Evolutionary conservation across 768 basidiomycete species (phyloP), one percentile per base, ranked within the genome.

Genomic region (Xanthoconium purpureum): DNA sequence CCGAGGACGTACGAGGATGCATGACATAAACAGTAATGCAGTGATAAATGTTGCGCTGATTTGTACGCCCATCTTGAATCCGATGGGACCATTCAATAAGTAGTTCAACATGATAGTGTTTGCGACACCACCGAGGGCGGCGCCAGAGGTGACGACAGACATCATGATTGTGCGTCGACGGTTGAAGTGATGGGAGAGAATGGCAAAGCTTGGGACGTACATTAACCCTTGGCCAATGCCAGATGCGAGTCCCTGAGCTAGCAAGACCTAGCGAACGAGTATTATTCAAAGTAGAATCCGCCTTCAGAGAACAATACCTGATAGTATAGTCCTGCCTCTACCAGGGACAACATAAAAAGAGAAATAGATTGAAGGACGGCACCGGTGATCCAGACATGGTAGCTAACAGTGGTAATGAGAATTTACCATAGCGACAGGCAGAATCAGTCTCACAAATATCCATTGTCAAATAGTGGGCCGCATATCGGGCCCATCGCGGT

Each of bases 71-170:
- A 55, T 70, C 13, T 61, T 69, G 61, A 83, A 78, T 9, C 86
- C 83, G 5, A 78, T 66, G 7, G 70, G 60, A 3, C 78, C 76
- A 51, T 77, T 78, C 51, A 50, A 57, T 35, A 51, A 56, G 24
- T 75, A 68, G 64, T 88, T 87, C 30, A 89, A 70, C 75, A 87
- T 79, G 58, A 85, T 82, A 1, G 84, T 82, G 52, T 85, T 79
- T 14, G 81, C 60, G 20, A 82, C 70, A 7, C 80, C 82, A 9
- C 87, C 85, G 3, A 84, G 64, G 3, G 81, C 76, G 35, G 78
- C 74, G 24, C 79, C 79, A 30, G 80, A 79, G 30, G 77, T 37
- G 6, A 73, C 73, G 42, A 83, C 63, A 10, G 80, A 78, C 61
- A 79, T 77, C 7, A 78, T 78, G 5, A 77, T 58, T 5, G 77